Base-by-base conservation (phyloP, 176 grass and related monocot genomes). In the Cenchrus purpureus region DNA sequence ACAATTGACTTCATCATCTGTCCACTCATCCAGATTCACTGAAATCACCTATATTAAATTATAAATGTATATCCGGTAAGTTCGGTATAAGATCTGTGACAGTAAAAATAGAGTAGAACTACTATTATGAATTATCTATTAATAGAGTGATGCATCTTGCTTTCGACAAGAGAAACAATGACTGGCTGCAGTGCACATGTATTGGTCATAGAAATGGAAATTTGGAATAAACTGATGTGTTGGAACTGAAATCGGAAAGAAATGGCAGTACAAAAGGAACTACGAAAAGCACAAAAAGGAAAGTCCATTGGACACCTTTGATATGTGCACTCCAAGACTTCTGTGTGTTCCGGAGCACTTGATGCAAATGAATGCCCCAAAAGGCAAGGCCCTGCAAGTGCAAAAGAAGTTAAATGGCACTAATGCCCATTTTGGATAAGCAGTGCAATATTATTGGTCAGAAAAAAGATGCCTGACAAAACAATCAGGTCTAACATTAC, bases 251-350 rank as follows among this genome's bases (percentile, higher is more conserved):
- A 59, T 69, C 5, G 0, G 7, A 34, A 10, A 34, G 6, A 77
- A 19, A 71, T 56, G 28, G 4, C 0, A 73, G 2, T 50, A 28
- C 34, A 86, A 48, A 37, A 52, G 7, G 17, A 82, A 65, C 11
- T 68, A 44, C 29, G 73, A 37, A 78, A 49, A 17, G n/a, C 11
- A 53, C 2, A 65, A 65, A 53, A 12, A 42, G 6, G 12, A 15
- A 79, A 43, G 3, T 71, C 34, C 12, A 75, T 65, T 16, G 25
- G 0, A 0, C 46, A 83, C 89, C 89, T 97, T 97, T 56, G 97
- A 95, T 90, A 98, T 98, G 86, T 98, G 97, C 40, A 94, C 93
- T 20, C 97, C 97, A 45, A 98, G 93, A 81, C 93, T 96, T 91
- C 93, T 94, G 76, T 98, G 97, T 69, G 90, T 91, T 81, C 97